A percentile compares a stretch with the other conserved stretches of the same genome.
phyloP scores from a whole-genome alignment of 495 filamentous ascomycete species.

The Darksidea phi region DNA sequence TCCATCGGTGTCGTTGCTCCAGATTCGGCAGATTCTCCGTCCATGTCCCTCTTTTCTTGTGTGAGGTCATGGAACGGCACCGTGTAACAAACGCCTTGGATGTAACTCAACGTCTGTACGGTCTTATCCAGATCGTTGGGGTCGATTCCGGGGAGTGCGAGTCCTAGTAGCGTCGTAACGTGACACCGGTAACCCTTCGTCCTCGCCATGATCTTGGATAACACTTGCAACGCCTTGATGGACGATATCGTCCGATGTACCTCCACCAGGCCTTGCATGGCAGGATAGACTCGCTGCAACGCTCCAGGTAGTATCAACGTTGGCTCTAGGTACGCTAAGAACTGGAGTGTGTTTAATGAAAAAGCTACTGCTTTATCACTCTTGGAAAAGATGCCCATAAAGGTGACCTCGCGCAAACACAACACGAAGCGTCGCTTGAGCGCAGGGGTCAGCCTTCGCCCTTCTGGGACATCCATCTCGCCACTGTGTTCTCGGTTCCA shows the following conservation, averaged over 20 bases:
- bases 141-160: conserved; percentile 93
- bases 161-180: conserved; percentile 83
- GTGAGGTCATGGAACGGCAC: conserved; percentile 88
- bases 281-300: conserved; percentile 93
- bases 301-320: conserved; percentile 90
- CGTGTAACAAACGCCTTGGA: conserved; percentile 91
- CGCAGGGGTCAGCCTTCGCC: conserved; percentile 72
- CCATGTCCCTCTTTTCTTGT: conserved; percentile 40
- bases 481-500: conserved; percentile 94
- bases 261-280: conserved; percentile 92
- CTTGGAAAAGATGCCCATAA: conserved; percentile 98
- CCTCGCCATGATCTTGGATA: conserved; percentile 82
- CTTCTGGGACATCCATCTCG: conserved; percentile 79
- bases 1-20: conserved; percentile 39
- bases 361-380: conserved; percentile 87
- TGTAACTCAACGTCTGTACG: conserved; percentile 86
- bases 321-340: conserved; percentile 85
- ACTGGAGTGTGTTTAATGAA: conserved; percentile 84
- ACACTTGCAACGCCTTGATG: conserved; percentile 81
- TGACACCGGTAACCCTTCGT: conserved; percentile 94
- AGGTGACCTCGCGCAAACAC: conserved; percentile 86
- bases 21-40: conserved; percentile 14
- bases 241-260: conserved; percentile 96
- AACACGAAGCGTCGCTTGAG: conserved; percentile 89
- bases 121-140: conserved; percentile 98